Conservation (phyloP, 225 moss, liverwort and hornwort genomes). For the Lunularia cruciata region DNA sequence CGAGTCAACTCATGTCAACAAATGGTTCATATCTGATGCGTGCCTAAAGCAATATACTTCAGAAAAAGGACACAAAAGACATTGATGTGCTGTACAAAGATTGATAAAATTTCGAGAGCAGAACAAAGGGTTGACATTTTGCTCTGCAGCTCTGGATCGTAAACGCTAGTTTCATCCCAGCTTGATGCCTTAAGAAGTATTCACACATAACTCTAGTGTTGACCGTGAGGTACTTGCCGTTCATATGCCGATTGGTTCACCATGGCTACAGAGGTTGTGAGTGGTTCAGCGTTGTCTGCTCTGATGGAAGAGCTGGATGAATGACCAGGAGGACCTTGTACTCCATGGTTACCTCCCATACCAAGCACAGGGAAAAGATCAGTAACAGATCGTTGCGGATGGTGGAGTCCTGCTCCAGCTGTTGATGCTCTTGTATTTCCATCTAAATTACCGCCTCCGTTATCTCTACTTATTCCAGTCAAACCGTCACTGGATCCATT, state of each 20-base stretch:
- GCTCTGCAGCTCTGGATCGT: too few relatives aligned
- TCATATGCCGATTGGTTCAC: conserved; percentile 33
- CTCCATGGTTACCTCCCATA: conserved; percentile 27
- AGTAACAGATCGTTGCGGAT: conserved; percentile 25
- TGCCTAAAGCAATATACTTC: too few relatives aligned
- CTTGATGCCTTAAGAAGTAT: too few relatives aligned
- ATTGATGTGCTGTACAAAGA: too few relatives aligned
- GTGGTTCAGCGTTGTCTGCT: conserved; percentile 29
- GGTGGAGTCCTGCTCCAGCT: conserved; percentile 26
- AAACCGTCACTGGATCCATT: conserved; percentile 26
- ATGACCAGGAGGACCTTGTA: conserved; percentile 30
- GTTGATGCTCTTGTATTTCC: conserved; percentile 23
- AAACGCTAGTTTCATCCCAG: too few relatives aligned
- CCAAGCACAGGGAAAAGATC: conserved; percentile 38
- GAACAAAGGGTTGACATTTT: too few relatives aligned
- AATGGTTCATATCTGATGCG: too few relatives aligned
- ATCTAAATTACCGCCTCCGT: conserved; percentile 20
- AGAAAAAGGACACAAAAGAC: too few relatives aligned
- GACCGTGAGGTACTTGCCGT: conserved; percentile 33
- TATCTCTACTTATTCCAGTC: conserved; percentile 35
- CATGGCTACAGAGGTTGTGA: conserved; percentile 26
- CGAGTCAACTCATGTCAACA: too few relatives aligned
- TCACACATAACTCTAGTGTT: conserved; percentile 23
- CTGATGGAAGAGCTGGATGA: conserved; percentile 19
- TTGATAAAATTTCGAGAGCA: too few relatives aligned